phyloP scores from a whole-genome alignment of 208 protist species.

The Naegleria fowleri region DNA sequence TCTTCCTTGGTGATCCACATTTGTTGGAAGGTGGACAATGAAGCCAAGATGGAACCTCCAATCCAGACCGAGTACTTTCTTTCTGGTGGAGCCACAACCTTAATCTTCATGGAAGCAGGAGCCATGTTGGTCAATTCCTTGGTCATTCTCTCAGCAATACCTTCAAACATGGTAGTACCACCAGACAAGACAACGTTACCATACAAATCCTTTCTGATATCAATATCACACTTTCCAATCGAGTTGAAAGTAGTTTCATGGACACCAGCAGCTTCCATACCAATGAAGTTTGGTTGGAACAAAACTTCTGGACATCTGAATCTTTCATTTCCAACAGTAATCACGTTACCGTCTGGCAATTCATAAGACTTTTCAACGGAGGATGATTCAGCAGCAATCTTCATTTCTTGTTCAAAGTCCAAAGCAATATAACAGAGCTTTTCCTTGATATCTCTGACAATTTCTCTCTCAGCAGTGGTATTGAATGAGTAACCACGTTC shows the following conservation, averaged over 20 bases:
- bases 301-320: slow-evolving; percentile 89
- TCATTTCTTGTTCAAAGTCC: slow-evolving; percentile 76
- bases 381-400: background rate
- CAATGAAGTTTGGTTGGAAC: slow-evolving; percentile 83
- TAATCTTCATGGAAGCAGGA: slow-evolving; percentile 25
- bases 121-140: slow-evolving; percentile 47
- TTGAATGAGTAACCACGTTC: slow-evolving; percentile 72
- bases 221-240: slow-evolving; percentile 78
- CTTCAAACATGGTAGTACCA: slow-evolving; percentile 73
- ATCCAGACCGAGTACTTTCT: slow-evolving; percentile 65
- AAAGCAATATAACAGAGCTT: slow-evolving; percentile 77
- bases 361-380: background rate
- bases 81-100: slow-evolving; percentile 35
- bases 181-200: slow-evolving; percentile 83
- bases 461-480: slow-evolving; percentile 72
- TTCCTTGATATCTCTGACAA: slow-evolving; percentile 69
- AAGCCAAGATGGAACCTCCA: slow-evolving; percentile 66
- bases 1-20: background rate
- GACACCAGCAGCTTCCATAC: slow-evolving; percentile 69
- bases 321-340: slow-evolving; percentile 71
- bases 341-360: slow-evolving; percentile 65
- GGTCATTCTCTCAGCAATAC: slow-evolving; percentile 67
- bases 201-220: slow-evolving; percentile 76
- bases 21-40: slow-evolving; percentile 55
- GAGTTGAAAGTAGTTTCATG: background rate